Evolutionary conservation across 1,139 yeast species (phyloP), one percentile per base, ranked within the genome.

Genomic region (Candida glucosophila): DNA sequence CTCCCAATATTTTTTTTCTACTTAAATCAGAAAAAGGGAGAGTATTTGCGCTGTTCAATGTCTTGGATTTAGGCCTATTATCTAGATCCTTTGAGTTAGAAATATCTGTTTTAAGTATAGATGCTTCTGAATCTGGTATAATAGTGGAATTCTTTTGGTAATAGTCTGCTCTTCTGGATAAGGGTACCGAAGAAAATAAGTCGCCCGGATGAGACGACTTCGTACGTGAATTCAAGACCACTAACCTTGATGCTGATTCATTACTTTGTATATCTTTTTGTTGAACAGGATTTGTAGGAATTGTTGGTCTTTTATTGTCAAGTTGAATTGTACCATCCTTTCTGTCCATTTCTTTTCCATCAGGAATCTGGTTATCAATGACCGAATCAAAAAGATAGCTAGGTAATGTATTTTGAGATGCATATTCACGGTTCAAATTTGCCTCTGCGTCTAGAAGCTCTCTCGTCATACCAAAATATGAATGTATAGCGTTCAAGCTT

Each of bases 401-500:
- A 0, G 96, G 95, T 12, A 85, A 49, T 9, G 34, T 31, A 24
- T 19, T 23, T 9, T 30, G 30, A 1, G 37, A 32, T 10, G 40
- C 40, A 12, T 55, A 49, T 2, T 66, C 55, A 6, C 55, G 47
- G 46, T 90, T 90, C 27, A 90, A 57, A 12, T 64, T 61, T 4
- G 70, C 55, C 45, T 90, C 98, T 11, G 88, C 77, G 29, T 78
- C 76, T 39, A 83, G 69, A 20, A 90, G 76, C 41, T 86, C 95
- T 15, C 73, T 63, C 0, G 97, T 85, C 17, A 90, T 55, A 0
- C 95, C 95, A 27, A 90, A 59, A 47, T 90, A 90, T 39, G 74
- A 70, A 45, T 88, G 92, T 8, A 92, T 82, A 0, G 96, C 82
- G 44, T 80, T 90, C 54, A 88, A 77, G 0, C 97, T 88, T 5